Conservation (phyloP, 345 rosid genomes). For the Bretschneidera sinensis region DNA sequence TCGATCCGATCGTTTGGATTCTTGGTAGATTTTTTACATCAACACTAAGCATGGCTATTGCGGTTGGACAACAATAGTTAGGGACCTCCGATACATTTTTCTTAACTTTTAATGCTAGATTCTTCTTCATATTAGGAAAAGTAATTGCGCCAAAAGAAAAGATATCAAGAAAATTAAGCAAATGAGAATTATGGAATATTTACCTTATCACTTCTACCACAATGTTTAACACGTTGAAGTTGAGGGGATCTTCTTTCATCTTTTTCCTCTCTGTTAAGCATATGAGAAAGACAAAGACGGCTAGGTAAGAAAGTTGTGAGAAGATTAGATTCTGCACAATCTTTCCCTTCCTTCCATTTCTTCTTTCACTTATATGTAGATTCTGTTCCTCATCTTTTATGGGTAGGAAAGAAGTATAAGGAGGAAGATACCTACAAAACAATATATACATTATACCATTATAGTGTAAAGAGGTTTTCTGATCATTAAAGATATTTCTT, state of each 20-base stretch:
- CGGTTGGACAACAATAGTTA: no score
- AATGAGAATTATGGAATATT: no score
- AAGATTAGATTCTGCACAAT: constrained; percentile 21
- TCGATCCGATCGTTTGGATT: no score
- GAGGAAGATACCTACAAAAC: constrained; percentile 36
- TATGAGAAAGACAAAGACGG: constrained; percentile 24
- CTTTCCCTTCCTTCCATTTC: not conserved
- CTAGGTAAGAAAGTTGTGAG: constrained; percentile 30
- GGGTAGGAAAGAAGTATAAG: constrained; percentile 26
- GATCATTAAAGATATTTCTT: no score
- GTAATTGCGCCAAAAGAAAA: no score
- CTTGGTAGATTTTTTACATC: no score
- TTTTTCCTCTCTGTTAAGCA: constrained; percentile 35
- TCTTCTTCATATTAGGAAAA: no score
- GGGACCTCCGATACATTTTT: no score
- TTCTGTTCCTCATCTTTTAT: not conserved
- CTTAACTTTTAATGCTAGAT: no score
- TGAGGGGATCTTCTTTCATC: constrained; percentile 33
- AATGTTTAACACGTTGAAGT: constrained; percentile 29
- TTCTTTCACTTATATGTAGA: not conserved
- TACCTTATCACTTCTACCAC: constrained; percentile 34
- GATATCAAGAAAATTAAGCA: no score
- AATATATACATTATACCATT: not conserved
- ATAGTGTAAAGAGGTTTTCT: no score
- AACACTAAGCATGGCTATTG: no score